Conservation (phyloP, 768 basidiomycete genomes). For the Pulveroboletus sp. region DNA sequence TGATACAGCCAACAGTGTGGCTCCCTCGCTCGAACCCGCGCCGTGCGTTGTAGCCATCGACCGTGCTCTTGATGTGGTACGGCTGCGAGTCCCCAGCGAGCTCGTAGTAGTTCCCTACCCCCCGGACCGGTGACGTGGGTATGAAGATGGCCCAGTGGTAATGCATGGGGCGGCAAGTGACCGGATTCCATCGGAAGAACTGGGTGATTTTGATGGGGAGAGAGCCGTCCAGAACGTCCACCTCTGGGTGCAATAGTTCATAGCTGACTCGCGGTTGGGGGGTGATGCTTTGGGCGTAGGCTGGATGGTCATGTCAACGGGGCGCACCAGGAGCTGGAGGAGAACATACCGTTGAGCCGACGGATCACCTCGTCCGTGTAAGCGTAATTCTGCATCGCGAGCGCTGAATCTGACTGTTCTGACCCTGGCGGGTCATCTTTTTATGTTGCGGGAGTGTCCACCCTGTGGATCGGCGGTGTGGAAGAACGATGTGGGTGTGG, state of each 20-base stretch:
- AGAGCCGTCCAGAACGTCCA: not conserved
- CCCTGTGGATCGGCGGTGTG: not conserved
- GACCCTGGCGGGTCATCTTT: not conserved
- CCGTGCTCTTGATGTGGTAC: not conserved
- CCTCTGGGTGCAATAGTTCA: not conserved
- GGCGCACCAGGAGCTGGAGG: not conserved
- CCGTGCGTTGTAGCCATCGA: not conserved
- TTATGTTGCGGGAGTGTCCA: not conserved
- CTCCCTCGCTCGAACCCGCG: constrained; percentile 5
- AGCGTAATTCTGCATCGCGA: not conserved
- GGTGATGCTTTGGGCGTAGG: not conserved
- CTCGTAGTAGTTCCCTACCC: constrained; percentile 9
- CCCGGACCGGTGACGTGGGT: constrained; percentile 2
- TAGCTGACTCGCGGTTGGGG: not conserved
- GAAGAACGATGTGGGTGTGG: not conserved
- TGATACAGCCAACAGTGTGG: constrained; percentile 9
- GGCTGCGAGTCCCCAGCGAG: not conserved
- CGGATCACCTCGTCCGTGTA: constrained; percentile 3
- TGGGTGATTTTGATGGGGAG: constrained; percentile 6
- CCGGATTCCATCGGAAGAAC: not conserved
- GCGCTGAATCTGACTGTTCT: not conserved
- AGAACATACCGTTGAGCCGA: not conserved
- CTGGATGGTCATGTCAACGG: not conserved
- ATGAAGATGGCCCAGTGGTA: constrained; percentile 12
- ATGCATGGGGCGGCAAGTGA: not conserved